Conservation (phyloP, 2,329 filamentous ascomycete genomes). For the Phialophora macrospora region DNA sequence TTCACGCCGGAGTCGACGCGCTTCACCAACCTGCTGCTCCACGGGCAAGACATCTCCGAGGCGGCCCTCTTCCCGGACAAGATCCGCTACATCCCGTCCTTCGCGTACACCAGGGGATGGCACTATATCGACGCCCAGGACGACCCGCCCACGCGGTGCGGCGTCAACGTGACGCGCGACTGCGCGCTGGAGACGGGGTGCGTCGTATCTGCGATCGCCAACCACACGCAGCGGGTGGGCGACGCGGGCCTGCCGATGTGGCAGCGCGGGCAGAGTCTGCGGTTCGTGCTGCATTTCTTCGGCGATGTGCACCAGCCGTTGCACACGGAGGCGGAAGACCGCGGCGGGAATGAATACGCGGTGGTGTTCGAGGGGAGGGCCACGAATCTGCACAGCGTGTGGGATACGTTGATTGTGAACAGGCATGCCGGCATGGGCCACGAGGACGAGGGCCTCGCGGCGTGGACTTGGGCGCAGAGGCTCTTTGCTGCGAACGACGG, state of each 20-base stretch:
- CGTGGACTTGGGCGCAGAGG: constrained; percentile 59
- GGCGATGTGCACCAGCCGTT: constrained; percentile 78
- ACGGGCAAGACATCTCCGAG: constrained; percentile 40
- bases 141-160: constrained; percentile 34
- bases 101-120: constrained; percentile 37
- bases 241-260: constrained; percentile 41
- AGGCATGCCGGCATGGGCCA: constrained; percentile 26
- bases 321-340: constrained; percentile 62
- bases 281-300: constrained; percentile 61
- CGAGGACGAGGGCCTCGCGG: constrained; percentile 29
- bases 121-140: constrained; percentile 40
- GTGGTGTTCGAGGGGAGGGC: constrained; percentile 64
- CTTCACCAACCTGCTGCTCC: constrained; percentile 35
- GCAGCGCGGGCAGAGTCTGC: constrained; percentile 49
- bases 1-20: constrained; percentile 29
- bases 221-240: constrained; percentile 52
- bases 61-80: constrained; percentile 40
- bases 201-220: constrained; percentile 59
- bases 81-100: constrained; percentile 37
- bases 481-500: constrained; percentile 48
- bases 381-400: constrained; percentile 73
- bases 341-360: constrained; percentile 70
- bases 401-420: constrained; percentile 60
- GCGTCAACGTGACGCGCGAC: constrained; percentile 51
- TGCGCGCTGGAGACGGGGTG: constrained; percentile 56